These are phyloP conservation scores for Aphanomyces euteiches DNA, from an alignment of 352 stramenopile species.

Conservation along the genomic window DNA sequence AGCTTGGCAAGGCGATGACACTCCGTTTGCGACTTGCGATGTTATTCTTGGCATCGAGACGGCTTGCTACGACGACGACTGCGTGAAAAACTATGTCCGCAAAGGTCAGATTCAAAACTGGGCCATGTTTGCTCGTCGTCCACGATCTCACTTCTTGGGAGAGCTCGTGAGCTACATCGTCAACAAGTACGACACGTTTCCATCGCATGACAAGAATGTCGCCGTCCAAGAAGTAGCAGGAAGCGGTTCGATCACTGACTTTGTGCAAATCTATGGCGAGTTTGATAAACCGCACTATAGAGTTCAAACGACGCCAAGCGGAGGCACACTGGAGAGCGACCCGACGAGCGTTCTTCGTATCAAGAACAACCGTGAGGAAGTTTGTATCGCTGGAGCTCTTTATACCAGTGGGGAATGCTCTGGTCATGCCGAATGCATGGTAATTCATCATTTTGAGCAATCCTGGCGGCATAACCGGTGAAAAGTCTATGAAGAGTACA, in stretches of 20 bases:
- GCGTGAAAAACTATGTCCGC: not conserved
- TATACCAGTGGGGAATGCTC: not conserved
- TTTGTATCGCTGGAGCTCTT: not conserved
- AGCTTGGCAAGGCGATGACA: not conserved
- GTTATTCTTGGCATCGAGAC: not conserved
- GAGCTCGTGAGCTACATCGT: not conserved
- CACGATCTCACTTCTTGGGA: not conserved
- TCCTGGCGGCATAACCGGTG: not conserved
- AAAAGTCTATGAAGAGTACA: not conserved
- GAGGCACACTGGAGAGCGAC: not conserved
- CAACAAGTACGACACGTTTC: constrained; percentile 2
- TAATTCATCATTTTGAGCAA: not conserved
- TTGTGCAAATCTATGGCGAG: not conserved
- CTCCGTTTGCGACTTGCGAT: not conserved
- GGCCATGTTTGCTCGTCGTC: not conserved
- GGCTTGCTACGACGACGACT: not conserved
- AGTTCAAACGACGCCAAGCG: not conserved
- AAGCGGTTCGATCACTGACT: constrained; percentile 2
- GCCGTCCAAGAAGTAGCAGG: not conserved
- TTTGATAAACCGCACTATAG: not conserved
- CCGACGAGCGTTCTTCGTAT: not conserved
- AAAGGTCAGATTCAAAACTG: constrained; percentile 6
- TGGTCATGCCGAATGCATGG: not conserved
- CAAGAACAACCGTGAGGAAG: not conserved
- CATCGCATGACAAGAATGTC: not conserved